Conservation (phyloP, 352 stramenopile genomes). For the Phytophthora cactorum region DNA sequence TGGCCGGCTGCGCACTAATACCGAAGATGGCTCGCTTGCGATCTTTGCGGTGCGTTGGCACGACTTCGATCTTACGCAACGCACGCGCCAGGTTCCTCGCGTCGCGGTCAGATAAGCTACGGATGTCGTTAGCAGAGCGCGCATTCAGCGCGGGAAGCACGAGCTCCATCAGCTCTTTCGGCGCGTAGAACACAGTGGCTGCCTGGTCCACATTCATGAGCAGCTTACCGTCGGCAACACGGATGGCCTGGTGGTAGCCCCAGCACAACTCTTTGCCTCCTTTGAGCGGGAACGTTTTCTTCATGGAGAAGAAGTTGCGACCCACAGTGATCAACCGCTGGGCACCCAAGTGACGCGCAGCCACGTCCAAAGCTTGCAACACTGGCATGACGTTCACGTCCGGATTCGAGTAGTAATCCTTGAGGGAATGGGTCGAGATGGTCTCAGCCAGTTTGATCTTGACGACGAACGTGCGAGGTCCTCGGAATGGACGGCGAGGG, state of each 20-base stretch:
- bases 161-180: slow-evolving; percentile 59
- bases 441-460: slow-evolving; percentile 74
- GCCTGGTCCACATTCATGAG: slow-evolving; percentile 79
- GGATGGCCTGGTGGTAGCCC: slow-evolving; percentile 79
- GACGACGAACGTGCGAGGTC: slow-evolving; percentile 66
- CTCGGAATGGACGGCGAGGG: slow-evolving; percentile 35
- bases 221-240: slow-evolving; percentile 56
- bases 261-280: slow-evolving; percentile 75
- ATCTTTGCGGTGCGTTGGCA: slow-evolving; percentile 68
- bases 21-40: slow-evolving; percentile 61
- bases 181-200: slow-evolving; percentile 72
- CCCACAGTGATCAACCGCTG: slow-evolving; percentile 67
- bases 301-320: slow-evolving; percentile 77
- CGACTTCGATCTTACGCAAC: slow-evolving; percentile 60
- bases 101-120: slow-evolving; percentile 44
- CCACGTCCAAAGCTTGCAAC: slow-evolving; percentile 79
- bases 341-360: slow-evolving; percentile 59
- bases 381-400: slow-evolving; percentile 67
- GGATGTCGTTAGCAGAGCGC: slow-evolving; percentile 43
- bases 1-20: slow-evolving; percentile 50
- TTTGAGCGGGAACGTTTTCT: slow-evolving; percentile 58
- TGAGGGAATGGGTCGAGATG: slow-evolving; percentile 53
- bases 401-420: slow-evolving; percentile 59
- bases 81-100: slow-evolving; percentile 39
- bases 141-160: slow-evolving; percentile 48